phyloP scores from a whole-genome alignment of 78 protist genomes.

The Dictyostelium brefeldianum region DNA sequence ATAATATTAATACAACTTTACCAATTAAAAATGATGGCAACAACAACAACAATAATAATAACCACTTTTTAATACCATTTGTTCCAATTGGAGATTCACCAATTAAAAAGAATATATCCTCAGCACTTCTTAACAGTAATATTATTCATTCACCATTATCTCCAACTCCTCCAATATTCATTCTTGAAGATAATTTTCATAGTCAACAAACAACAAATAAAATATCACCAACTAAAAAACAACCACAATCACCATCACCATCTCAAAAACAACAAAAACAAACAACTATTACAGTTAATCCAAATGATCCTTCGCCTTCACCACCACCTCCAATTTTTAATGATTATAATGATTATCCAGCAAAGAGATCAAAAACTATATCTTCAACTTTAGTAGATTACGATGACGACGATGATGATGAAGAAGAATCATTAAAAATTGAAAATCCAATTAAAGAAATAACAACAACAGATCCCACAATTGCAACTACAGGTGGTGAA shows the following conservation, averaged over 20 bases:
- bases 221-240: not conserved
- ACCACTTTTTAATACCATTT: not conserved
- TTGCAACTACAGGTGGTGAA: not conserved
- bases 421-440: too few species aligned
- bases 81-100: not conserved
- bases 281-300: not conserved
- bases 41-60: not conserved
- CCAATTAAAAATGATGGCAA: not conserved
- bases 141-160: constrained; percentile 16
- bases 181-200: not conserved
- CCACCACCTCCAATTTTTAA: not conserved
- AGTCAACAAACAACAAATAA: not conserved
- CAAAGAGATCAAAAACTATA: too few species aligned
- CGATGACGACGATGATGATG: too few species aligned
- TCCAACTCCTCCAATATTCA: constrained; percentile 41
- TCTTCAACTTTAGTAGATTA: too few species aligned
- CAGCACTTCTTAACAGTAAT: not conserved
- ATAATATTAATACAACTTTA: not conserved
- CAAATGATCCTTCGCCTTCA: not conserved
- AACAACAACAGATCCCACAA: not conserved
- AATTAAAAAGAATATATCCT: not conserved
- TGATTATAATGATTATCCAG: too few species aligned
- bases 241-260: not conserved
- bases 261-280: not conserved
- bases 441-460: too few species aligned